phyloP scores from a whole-genome alignment of 345 rosid species.

The Capsella bursapastoris region DNA sequence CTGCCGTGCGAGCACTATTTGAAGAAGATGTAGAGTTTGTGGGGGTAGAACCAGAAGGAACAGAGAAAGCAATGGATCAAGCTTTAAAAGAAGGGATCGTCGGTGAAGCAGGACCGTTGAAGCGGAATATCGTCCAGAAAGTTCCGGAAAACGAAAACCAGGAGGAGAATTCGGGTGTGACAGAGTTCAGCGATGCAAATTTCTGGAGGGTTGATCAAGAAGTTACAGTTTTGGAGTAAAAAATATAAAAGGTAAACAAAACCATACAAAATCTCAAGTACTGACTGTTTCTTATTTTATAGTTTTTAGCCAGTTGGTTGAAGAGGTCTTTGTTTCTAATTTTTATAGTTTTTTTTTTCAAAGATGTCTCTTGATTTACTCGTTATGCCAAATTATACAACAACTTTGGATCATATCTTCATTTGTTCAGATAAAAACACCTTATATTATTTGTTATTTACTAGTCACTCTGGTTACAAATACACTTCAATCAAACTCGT shows the following conservation, averaged over 20 bases:
- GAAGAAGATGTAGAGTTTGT: constrained; percentile 98
- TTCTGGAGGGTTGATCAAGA: constrained; percentile 97
- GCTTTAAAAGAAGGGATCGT: constrained; percentile 94
- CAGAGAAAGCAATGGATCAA: constrained; percentile 94
- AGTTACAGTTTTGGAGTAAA: constrained; percentile 78
- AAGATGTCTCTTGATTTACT: neutral
- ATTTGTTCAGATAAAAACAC: constrained; percentile 6
- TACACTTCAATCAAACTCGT: neutral
- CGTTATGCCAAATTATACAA: neutral
- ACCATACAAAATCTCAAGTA: neutral
- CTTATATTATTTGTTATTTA: neutral
- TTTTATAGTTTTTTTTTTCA: neutral
- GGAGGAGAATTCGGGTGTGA: constrained; percentile 58
- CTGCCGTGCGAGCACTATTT: constrained; percentile 65
- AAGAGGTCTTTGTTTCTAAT: neutral
- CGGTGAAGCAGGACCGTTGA: constrained; percentile 92
- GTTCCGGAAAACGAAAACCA: constrained; percentile 58
- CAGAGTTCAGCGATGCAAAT: constrained; percentile 88
- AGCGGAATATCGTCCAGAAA: constrained; percentile 60
- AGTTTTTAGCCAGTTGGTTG: no score
- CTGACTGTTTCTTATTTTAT: neutral
- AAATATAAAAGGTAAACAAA: neutral
- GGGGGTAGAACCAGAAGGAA: constrained; percentile 88
- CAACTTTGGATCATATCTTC: constrained; percentile 9
- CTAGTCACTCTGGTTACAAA: neutral